These are phyloP conservation scores for Elaeagnus macrophylla DNA, from an alignment of 306 rosid species.

Conservation along the genomic window DNA sequence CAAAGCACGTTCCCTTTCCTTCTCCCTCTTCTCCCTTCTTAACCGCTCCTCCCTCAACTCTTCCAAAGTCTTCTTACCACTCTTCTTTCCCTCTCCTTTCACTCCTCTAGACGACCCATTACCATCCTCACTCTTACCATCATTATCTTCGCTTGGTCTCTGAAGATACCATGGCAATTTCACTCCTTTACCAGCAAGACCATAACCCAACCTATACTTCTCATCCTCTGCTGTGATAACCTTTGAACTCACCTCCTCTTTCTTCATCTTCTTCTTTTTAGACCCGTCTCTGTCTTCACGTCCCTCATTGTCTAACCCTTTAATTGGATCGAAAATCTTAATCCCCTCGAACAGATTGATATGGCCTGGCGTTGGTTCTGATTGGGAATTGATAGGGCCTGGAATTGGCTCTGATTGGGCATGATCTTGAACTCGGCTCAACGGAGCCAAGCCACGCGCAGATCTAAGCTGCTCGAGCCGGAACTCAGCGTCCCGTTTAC, in stretches of 20 bases:
- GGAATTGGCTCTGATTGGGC: conserved; percentile 3
- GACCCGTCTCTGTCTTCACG: conserved; percentile 26
- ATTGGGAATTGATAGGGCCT: neutral
- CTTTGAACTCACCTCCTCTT: conserved; percentile 32
- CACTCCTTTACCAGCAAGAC: conserved; percentile 79
- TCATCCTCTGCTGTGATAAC: conserved; percentile 73
- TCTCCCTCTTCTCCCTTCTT: conserved; percentile 69
- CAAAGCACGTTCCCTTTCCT: conserved; percentile 66
- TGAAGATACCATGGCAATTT: conserved; percentile 85
- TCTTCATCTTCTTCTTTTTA: conserved; percentile 57
- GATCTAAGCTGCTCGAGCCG: conserved; percentile 67
- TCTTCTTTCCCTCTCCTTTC: conserved; percentile 34
- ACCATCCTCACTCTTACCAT: conserved; percentile 15
- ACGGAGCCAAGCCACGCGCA: conserved; percentile 56
- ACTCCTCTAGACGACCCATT: conserved; percentile 13
- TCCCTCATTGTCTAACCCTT: conserved; percentile 25
- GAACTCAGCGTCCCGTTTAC: conserved; percentile 61
- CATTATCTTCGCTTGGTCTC: conserved; percentile 24
- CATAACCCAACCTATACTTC: conserved; percentile 77
- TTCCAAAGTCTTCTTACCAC: conserved; percentile 59
- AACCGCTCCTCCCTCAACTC: conserved; percentile 75
- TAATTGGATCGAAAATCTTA: conserved; percentile 63
- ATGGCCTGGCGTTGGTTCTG: conserved; percentile 48
- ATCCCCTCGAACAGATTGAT: conserved; percentile 79
- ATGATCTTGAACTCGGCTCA: conserved; percentile 10